Percentiles rank a stretch among this genome's conserved stretches.
Evolutionary conservation across 176 grass and related monocot genomes (phyloP).

Genomic region (Rhipidocladum racemiflorum): DNA sequence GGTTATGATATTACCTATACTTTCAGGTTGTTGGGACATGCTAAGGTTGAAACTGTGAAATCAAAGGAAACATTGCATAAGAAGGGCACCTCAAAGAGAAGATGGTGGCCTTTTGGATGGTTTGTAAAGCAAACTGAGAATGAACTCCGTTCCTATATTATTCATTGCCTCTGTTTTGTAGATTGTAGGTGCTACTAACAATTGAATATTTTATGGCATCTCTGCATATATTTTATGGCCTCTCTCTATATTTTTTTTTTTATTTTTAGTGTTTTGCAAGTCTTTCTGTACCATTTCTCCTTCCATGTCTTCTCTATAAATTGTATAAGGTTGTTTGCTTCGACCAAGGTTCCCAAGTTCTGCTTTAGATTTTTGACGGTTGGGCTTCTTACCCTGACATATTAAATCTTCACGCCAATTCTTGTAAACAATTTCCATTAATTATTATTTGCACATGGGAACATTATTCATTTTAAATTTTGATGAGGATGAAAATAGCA

Average conservation of each 20-base stretch:
- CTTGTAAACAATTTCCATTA: background rate
- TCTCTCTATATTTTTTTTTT: background rate
- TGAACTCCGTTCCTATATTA: background rate
- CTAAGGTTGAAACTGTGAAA: slow-evolving; percentile 96
- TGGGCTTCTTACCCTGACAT: background rate
- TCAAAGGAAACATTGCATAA: slow-evolving; percentile 65
- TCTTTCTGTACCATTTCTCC: slow-evolving; percentile 15
- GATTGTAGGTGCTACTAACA: background rate
- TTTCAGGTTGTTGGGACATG: slow-evolving; percentile 90
- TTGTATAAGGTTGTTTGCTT: background rate
- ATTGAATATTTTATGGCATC: background rate
- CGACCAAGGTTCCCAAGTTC: background rate
- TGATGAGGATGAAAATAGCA: background rate
- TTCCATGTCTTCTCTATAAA: background rate
- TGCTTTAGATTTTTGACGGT: background rate
- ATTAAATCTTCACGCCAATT: background rate
- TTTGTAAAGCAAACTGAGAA: slow-evolving; percentile 31
- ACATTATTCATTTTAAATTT: background rate
- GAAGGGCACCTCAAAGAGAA: slow-evolving; percentile 68
- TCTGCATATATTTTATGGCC: background rate
- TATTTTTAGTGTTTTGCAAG: background rate
- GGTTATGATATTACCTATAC: slow-evolving; percentile 18
- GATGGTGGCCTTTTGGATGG: slow-evolving; percentile 96
- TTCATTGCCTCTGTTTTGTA: slow-evolving; percentile 6
- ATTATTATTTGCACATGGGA: background rate